Percentiles rank a stretch among this genome's conserved stretches.
These are phyloP conservation scores for Trametes maxima DNA, from an alignment of 768 basidiomycete species.

Conservation along the genomic window DNA sequence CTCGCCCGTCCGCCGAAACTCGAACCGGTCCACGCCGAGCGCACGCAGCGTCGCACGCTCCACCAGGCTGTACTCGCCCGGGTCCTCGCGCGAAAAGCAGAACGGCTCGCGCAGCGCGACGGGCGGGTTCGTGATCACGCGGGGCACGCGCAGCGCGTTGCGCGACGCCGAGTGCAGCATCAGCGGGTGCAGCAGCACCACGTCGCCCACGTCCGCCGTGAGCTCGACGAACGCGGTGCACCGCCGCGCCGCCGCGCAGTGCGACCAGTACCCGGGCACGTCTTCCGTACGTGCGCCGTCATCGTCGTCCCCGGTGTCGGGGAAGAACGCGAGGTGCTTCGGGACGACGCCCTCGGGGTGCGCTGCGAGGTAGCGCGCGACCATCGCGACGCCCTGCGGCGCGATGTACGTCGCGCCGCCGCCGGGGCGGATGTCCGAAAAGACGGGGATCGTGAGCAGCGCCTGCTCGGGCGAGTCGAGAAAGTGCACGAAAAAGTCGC, in stretches of 20 bases:
- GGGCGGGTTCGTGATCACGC: conserved; percentile 69
- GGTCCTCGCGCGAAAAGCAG: conserved; percentile 47
- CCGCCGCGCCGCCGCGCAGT: conserved; percentile 45
- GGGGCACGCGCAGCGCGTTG: conserved; percentile 55
- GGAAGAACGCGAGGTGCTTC: conserved; percentile 45
- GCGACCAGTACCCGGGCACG: conserved; percentile 49
- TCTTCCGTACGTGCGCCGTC: conserved; percentile 30
- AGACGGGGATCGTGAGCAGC: conserved; percentile 62
- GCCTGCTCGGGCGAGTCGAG: conserved; percentile 70
- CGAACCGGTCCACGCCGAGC: conserved; percentile 48
- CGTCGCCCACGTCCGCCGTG: conserved; percentile 64
- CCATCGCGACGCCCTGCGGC: conserved; percentile 53
- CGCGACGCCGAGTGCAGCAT: conserved; percentile 68
- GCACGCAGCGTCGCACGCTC: conserved; percentile 60
- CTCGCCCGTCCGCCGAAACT: conserved; percentile 51
- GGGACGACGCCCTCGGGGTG: conserved; percentile 57
- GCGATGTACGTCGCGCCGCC: conserved; percentile 65
- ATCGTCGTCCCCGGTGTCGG: conserved; percentile 43
- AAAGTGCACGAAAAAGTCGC: conserved; percentile 63
- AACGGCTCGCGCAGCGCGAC: conserved; percentile 58
- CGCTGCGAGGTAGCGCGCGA: conserved; percentile 51
- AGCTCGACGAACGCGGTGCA: conserved; percentile 51
- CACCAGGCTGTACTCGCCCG: conserved; percentile 55
- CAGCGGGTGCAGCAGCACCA: conserved; percentile 62
- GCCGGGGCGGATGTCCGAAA: conserved; percentile 53